Evolutionary conservation across 495 filamentous ascomycete species (phyloP).

Genomic region (Echria macrotheca): DNA sequence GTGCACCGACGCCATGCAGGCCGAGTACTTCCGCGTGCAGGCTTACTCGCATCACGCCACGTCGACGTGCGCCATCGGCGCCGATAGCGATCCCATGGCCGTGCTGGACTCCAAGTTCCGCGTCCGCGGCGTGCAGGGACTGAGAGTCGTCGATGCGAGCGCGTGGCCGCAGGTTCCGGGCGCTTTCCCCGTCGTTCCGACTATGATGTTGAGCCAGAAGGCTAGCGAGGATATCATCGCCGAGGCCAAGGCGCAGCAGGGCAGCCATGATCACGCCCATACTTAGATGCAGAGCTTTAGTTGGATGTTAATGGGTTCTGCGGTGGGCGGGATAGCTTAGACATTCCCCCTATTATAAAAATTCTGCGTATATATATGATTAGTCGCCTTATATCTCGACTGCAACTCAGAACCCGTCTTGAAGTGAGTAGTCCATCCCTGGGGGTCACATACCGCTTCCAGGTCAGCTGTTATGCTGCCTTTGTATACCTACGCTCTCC

Average conservation of each 20-base stretch:
- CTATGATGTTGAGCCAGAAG: constrained; percentile 10
- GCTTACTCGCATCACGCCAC: constrained; percentile 11
- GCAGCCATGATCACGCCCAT: too few relatives aligned
- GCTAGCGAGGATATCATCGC: constrained; percentile 7
- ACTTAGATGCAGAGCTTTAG: too few relatives aligned
- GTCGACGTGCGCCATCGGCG: constrained; percentile 6
- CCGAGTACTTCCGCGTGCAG: constrained; percentile 9
- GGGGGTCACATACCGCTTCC: too few relatives aligned
- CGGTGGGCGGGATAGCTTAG: too few relatives aligned
- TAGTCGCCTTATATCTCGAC: too few relatives aligned
- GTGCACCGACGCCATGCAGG: constrained; percentile 23
- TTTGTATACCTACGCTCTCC: too few relatives aligned
- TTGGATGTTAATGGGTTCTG: too few relatives aligned
- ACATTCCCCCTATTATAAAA: too few relatives aligned
- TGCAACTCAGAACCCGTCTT: too few relatives aligned
- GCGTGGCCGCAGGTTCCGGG: constrained; percentile 6
- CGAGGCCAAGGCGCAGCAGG: constrained; percentile 3
- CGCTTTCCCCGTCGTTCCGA: constrained; percentile 8
- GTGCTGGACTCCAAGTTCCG: constrained; percentile 9
- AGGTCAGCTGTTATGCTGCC: too few relatives aligned
- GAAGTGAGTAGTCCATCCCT: too few relatives aligned
- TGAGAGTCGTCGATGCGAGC: constrained; percentile 6
- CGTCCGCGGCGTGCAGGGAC: constrained; percentile 3
- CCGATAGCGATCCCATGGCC: constrained; percentile 2
- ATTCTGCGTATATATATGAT: too few relatives aligned